Base-by-base conservation (phyloP, 768 basidiomycete species). In the Pseudohyphozyma bogoriensis region DNA sequence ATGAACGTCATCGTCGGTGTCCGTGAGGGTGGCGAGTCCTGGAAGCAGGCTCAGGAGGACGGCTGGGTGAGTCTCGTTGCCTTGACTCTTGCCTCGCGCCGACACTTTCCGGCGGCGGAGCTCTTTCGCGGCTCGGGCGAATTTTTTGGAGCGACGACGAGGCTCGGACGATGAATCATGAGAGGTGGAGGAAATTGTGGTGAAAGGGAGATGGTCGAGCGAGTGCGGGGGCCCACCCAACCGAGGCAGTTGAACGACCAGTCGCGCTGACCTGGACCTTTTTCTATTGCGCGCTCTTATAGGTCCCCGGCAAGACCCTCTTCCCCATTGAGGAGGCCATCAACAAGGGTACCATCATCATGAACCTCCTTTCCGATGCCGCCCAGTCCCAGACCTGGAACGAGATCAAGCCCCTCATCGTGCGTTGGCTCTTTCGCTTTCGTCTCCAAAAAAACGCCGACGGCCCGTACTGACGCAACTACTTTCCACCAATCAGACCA, bases 281-380 rank as follows among this genome's bases (percentile, higher is more conserved):
- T 29, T 36, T 32, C 11, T 58, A 37, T 59, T 49, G 52, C 24
- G 35, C 42, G 31, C 52, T 31, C 42, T 46, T 44, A 49, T 51
- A 87, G 86, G 85, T 96, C 28, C 92, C 93, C 44, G 93, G 92
- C 67, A 85, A 96, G 81, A 96, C 87, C 60, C 84, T 99, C 69
- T 99, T 99, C 81, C 81, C 92, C 70, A 97, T 99, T 69, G 89
- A 97, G 70, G 92, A 97, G 76, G 95, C 95, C 64, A 96, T 97
- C 75, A 80, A 85, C 68, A 82, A 80, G 66, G 95, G 95, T 46
- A 95, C 93, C 26, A 92, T 97, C 81, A 87, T 99, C 83, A 99
- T 99, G 95, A 97, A 99, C 82, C 80, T 99, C 56, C 84, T 99
- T 68, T 97, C 93, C 47, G 95, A 99, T 71, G 95, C 95, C 51